Base-by-base conservation (phyloP, 164 flowering plant genomes). In the Liquidambar formosana region DNA sequence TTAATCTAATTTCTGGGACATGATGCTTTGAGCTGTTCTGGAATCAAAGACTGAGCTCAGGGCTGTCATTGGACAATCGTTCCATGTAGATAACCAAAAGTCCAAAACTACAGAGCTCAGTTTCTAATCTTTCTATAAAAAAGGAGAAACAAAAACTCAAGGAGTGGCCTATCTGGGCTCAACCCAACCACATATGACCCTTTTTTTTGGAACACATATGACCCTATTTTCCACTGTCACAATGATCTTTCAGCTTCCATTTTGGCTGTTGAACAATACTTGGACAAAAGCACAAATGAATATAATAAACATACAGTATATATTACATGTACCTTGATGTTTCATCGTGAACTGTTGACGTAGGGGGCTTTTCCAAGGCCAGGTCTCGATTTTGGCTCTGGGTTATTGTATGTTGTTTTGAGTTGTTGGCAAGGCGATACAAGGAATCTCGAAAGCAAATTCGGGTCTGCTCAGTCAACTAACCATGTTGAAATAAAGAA, bases 361-460 rank as follows among this genome's bases (percentile, higher is more conserved):
- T 19, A 21, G 60, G n/a, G 51, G 27, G 59, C 41, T 28, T 69
- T 48, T 70, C 75, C 26, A 41, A 23, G 4, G 19, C 22, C 27
- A 25, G 13, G 11, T 66, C 66, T 41, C 63, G 73, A 38, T 48
- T 67, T 57, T 66, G 68, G 44, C 58, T 25, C 22, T 51, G 75
- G 33, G 19, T 63, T 25, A 10, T 28, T 0, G 9, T 8, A 19
- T 73, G 67, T 64, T 76, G 78, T 66, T 65, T 69, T 10, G 82
- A 82, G 74, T 71, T 72, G 28, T 72, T 66, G 5, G 89, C 86
- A 51, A 88, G 85, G 58, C 89, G 88, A 72, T 81, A 88, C 18
- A 88, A 77, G 48, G 89, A 79, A 83, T 88, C 92, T 18, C 92
- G 86, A 70, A 86, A 80, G 82, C 87, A 79, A 53, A 84, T 69